These are phyloP conservation scores for Debaryomyces hansenii DNA, from an alignment of 805 yeast genomes.

Conservation along the genomic window DNA sequence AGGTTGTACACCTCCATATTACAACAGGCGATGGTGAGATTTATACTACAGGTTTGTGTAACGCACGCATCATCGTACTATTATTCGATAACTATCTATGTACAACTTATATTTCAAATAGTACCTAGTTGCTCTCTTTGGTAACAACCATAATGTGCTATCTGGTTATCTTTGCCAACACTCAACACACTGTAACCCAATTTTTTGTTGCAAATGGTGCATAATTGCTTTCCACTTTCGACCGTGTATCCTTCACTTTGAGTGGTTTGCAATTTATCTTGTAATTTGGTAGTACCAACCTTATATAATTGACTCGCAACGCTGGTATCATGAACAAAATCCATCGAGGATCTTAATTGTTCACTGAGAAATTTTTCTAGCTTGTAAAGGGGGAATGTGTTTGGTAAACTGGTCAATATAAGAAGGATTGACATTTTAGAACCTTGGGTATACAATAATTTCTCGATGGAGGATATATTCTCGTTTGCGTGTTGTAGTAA, in stretches of 20 bases:
- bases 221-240: slow-evolving; percentile 43
- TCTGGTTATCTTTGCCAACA: slow-evolving; percentile 42
- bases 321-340: slow-evolving; percentile 37
- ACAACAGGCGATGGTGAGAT: too few species aligned
- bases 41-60: neutral
- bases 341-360: slow-evolving; percentile 42
- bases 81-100: neutral
- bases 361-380: slow-evolving; percentile 46
- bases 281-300: slow-evolving; percentile 50
- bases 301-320: slow-evolving; percentile 52
- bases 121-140: slow-evolving; percentile 2
- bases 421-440: slow-evolving; percentile 45
- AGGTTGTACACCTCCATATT: too few species aligned
- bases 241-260: slow-evolving; percentile 37
- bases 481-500: slow-evolving; percentile 40
- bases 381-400: slow-evolving; percentile 42
- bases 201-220: slow-evolving; percentile 58
- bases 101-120: neutral
- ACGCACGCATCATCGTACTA: neutral
- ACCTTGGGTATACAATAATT: slow-evolving; percentile 45
- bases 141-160: slow-evolving; percentile 60
- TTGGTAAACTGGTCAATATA: slow-evolving; percentile 55
- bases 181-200: slow-evolving; percentile 57
- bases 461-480: slow-evolving; percentile 36
- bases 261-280: slow-evolving; percentile 39